Evolutionary conservation across 1,284 basidiomycete species (phyloP), one percentile per base, ranked within the genome.

Genomic region (Ustilago xerochloae): DNA sequence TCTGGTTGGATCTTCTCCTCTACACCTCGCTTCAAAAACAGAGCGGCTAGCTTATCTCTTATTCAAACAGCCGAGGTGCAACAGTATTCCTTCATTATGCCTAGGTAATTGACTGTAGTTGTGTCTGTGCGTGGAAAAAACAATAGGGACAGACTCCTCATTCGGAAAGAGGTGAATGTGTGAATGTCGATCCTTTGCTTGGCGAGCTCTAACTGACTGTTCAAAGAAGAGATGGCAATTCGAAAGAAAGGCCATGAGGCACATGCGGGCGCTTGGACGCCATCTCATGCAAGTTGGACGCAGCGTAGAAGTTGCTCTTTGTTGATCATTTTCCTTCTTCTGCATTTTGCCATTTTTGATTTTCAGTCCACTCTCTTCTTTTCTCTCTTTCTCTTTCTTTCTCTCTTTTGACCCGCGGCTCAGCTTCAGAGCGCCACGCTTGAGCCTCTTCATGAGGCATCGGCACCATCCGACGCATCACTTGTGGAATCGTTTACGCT

Each of bases 281-380:
- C 9, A 36, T 20, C 12, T 29, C 35, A 48, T 60, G 41, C 57
- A 54, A 29, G 10, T 22, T 35, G 26, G 26, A 68, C 43, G 65
- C 65, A 59, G 15, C 29, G 65, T 68, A 68, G 59, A 68, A 62
- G 65, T 68, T 68, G 28, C 54, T 48, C 35, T 29, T 22, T 50
- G 32, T 35, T n/a, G 10, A 7, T 35, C 16, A 12, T 15, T 50
- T 22, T n/a, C n/a, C n/a, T n/a, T n/a, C n/a, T n/a, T n/a, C n/a
- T n/a, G n/a, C n/a, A n/a, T n/a, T n/a, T n/a, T n/a, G n/a, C n/a
- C n/a, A n/a, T n/a, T n/a, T n/a, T n/a, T n/a, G n/a, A n/a, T n/a
- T n/a, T n/a, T n/a, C n/a, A n/a, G n/a, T n/a, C 13, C 15, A 24
- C 24, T 28, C 18, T 33, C 33, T 32, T 26, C 35, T 5, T 49